Conservation (phyloP, 179 eudicot genomes). For the Spinacia oleracea region DNA sequence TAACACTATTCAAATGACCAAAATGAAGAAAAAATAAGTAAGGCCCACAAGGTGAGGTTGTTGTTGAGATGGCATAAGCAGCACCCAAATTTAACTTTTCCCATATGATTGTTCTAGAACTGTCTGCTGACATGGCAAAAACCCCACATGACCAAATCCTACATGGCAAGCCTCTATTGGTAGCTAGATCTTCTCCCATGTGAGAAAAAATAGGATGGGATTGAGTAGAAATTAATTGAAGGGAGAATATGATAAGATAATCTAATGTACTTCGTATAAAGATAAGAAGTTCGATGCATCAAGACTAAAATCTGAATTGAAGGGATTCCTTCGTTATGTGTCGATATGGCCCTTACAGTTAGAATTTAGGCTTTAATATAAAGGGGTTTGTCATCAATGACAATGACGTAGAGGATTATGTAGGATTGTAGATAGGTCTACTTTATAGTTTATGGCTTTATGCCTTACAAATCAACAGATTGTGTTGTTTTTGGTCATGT, state of each 20-base stretch:
- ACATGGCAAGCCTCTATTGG: background rate
- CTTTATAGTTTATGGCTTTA: too few relatives aligned
- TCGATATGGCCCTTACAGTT: background rate
- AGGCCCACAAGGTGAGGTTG: background rate
- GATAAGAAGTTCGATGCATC: constrained; percentile 11
- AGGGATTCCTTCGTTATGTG: background rate
- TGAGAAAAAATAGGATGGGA: background rate
- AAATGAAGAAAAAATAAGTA: background rate
- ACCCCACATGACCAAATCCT: constrained; percentile 3
- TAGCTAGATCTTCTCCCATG: background rate
- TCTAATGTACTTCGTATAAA: background rate
- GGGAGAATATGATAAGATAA: background rate
- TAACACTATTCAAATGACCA: background rate
- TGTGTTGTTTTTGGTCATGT: too few relatives aligned
- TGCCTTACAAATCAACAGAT: too few relatives aligned
- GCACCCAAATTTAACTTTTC: background rate
- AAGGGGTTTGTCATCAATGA: too few relatives aligned
- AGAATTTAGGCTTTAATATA: too few relatives aligned
- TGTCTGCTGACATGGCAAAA: constrained; percentile 19
- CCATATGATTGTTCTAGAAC: background rate
- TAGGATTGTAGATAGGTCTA: too few relatives aligned
- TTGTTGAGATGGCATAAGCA: constrained; percentile 4
- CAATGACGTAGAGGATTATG: too few relatives aligned
- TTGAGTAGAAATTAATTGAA: background rate
- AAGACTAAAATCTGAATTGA: background rate